These are phyloP conservation scores for Capronia epimyces DNA, from an alignment of 2,329 filamentous ascomycete species.

Conservation along the genomic window DNA sequence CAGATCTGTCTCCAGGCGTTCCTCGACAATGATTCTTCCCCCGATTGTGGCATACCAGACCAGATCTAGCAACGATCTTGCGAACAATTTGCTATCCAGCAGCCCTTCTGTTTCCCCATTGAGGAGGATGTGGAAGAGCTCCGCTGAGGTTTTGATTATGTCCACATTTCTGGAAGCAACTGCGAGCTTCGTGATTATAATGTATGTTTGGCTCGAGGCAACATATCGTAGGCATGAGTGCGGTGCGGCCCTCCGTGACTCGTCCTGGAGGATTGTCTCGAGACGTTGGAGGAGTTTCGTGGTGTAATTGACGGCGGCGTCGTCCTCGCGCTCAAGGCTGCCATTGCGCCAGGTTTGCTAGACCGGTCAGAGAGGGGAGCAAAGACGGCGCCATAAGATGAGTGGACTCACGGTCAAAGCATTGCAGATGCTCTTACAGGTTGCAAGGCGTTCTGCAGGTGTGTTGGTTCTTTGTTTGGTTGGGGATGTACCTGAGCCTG, in stretches of 20 bases:
- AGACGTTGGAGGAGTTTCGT: slow-evolving; percentile 52
- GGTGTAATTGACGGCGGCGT: slow-evolving; percentile 47
- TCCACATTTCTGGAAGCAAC: slow-evolving; percentile 77
- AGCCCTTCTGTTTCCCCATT: slow-evolving; percentile 97
- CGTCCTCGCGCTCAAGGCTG: slow-evolving; percentile 48
- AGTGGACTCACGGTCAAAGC: slow-evolving; percentile 46
- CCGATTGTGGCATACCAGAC: slow-evolving; percentile 61
- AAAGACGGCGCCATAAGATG: neutral
- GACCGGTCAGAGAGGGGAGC: slow-evolving; percentile 8
- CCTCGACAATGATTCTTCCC: slow-evolving; percentile 59
- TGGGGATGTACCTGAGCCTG: slow-evolving; percentile 46
- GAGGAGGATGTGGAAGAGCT: slow-evolving; percentile 84
- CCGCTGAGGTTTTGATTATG: slow-evolving; percentile 76
- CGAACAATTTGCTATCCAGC: slow-evolving; percentile 78
- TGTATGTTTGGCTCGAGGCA: slow-evolving; percentile 79
- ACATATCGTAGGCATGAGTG: slow-evolving; percentile 89
- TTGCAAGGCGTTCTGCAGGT: slow-evolving; percentile 55
- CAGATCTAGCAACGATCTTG: slow-evolving; percentile 79
- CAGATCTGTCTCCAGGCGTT: slow-evolving; percentile 79
- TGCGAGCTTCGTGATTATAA: slow-evolving; percentile 82
- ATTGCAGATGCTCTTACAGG: slow-evolving; percentile 58
- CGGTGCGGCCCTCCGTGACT: slow-evolving; percentile 78
- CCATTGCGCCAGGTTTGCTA: slow-evolving; percentile 58
- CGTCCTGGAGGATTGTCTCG: slow-evolving; percentile 71
- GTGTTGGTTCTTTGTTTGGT: slow-evolving; percentile 50